phyloP scores from a whole-genome alignment of 1,139 yeast genomes.

The Saccharomyces hybrid region DNA sequence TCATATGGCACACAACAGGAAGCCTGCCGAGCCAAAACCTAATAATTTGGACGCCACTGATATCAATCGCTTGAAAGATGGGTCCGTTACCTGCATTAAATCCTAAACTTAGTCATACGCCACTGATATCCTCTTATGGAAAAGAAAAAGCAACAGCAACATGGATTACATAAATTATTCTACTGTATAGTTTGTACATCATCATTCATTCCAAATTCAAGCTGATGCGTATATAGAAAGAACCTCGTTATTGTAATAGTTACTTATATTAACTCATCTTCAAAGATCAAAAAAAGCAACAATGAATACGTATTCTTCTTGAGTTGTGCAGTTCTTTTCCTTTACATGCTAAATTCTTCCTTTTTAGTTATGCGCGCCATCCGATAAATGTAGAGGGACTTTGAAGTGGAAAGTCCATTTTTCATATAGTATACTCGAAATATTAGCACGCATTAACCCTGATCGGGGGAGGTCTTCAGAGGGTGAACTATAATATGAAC shows the following conservation, averaged over 20 bases:
- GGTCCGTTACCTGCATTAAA: conserved; percentile 64
- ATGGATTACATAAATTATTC: not conserved
- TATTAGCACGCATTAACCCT: not conserved
- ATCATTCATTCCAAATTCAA: not conserved
- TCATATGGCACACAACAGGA: too few relatives aligned
- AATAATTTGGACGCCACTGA: conserved; percentile 31
- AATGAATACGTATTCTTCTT: not conserved
- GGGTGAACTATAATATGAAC: not conserved
- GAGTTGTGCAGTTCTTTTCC: not conserved
- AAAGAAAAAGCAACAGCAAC: not conserved
- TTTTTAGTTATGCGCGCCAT: not conserved
- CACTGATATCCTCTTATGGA: not conserved
- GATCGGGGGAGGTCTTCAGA: not conserved
- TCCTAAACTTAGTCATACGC: conserved; percentile 30
- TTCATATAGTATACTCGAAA: not conserved
- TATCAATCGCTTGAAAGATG: conserved; percentile 54
- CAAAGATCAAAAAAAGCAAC: not conserved
- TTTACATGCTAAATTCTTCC: not conserved
- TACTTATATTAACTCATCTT: not conserved
- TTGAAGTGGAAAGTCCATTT: not conserved
- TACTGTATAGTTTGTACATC: not conserved
- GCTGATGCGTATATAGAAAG: not conserved
- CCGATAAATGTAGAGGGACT: not conserved
- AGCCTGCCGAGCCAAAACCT: too few relatives aligned
- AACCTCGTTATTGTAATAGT: not conserved